Evolutionary conservation across 768 basidiomycete genomes (phyloP), one percentile per base, ranked within the genome.

Genomic region (Vishniacozyma victoriae): DNA sequence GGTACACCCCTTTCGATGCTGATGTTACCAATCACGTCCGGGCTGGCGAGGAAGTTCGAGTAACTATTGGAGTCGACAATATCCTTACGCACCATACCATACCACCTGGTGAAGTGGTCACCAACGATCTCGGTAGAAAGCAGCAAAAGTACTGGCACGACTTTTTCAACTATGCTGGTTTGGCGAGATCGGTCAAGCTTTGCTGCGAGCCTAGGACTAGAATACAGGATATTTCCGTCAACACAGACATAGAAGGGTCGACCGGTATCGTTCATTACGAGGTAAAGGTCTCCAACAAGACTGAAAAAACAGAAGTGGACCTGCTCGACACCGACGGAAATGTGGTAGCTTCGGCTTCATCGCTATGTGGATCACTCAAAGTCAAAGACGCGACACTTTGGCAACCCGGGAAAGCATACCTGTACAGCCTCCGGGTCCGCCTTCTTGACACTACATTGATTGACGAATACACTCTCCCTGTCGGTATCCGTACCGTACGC

Each of bases 81-180:
- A 52, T 55, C 29, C 40, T 61, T 15, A 61, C 53, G 13, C 44
- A 54, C 33, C 41, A 61, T 42, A 55, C 59, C 4, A 54, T 61
- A 6, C 59, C 59, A 11, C 56, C 56, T 9, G 59, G 59, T 15
- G 23, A 50, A 16, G 29, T 58, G 14, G 15, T 39, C 2, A 39
- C 26, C 5, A 50, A 49, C 22, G 52, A 27, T 3, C 11, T 37
- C 3, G 56, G 56, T 3, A 42, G 48, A 20, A 46, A 37, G 15
- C 39, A 48, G 19, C 59, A 61, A 27, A 58, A 54, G 40, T 58
- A 58, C 50, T 50, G 39, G 44, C 59, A 61, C 38, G 59, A 61
- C 25, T 61, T 61, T 40, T 61, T 58, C 53, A 61, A 61, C 44
- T 61, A 61, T 47, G 48, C 59, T 18, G 59, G 59, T n/a, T 49